Conservation (phyloP, 306 rosid genomes). For the Hippophae gyantsensis region DNA sequence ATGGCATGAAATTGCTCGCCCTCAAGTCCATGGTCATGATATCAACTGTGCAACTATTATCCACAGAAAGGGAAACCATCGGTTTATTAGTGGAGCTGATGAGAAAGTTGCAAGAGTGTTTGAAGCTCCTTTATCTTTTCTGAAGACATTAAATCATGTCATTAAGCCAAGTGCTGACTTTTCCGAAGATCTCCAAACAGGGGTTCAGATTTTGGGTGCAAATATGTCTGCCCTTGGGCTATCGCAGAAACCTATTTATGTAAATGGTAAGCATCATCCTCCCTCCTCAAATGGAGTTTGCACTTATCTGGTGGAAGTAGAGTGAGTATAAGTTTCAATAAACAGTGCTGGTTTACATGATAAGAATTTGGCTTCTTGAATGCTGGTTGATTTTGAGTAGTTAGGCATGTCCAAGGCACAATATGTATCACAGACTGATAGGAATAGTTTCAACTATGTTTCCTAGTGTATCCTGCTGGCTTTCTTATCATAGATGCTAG, state of each 20-base stretch:
- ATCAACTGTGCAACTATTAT: conserved; percentile 68
- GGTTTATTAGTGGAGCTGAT: conserved; percentile 88
- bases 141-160: conserved; percentile 79
- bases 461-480: not conserved
- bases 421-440: too few relatives aligned
- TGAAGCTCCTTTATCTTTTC: conserved; percentile 85
- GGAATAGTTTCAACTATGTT: not conserved
- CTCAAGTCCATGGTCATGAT: conserved; percentile 97
- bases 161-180: conserved; percentile 32
- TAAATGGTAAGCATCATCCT: conserved; percentile 45
- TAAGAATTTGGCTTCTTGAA: too few relatives aligned
- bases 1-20: conserved; percentile 93
- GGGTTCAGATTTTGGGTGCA: conserved; percentile 92
- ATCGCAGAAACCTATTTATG: conserved; percentile 90
- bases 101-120: conserved; percentile 98
- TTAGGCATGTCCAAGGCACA: too few relatives aligned
- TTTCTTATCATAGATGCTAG: not conserved
- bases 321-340: too few relatives aligned
- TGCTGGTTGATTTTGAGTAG: too few relatives aligned
- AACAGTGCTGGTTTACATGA: too few relatives aligned
- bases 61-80: conserved; percentile 79
- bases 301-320: not conserved
- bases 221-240: conserved; percentile 99
- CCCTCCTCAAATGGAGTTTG: conserved; percentile 1
- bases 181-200: conserved; percentile 45